Evolutionary conservation across 2,329 filamentous ascomycete genomes (phyloP), one percentile per base, ranked within the genome.

Genomic region (Microdochium paspali): DNA sequence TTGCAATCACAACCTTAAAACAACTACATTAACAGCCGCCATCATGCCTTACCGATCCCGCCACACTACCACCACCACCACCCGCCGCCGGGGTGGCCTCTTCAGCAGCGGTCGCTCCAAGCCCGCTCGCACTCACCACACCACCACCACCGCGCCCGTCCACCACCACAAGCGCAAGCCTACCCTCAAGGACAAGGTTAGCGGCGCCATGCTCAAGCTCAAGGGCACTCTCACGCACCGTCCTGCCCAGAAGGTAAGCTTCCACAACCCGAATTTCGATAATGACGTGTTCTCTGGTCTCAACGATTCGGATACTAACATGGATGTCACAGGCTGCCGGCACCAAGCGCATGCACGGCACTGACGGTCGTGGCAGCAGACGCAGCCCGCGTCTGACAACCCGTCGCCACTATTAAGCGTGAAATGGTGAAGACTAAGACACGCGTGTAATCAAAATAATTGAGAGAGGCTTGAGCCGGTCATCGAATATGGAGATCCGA

Each of bases 301-400:
- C n/a, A n/a, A n/a, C n/a, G n/a, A n/a, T n/a, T n/a, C n/a, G n/a
- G n/a, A n/a, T n/a, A n/a, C n/a, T n/a, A n/a, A n/a, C n/a, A n/a
- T n/a, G n/a, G n/a, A n/a, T n/a, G n/a, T n/a, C n/a, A n/a, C 48
- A 85, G 81, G 85, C 84, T 62, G 84, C 85, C 55, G 85, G 85
- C 24, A 85, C 84, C 45, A 74, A 84, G 50, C 75, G 85, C 47
- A 87, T 87, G 82, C 77, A 79, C 55, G 84, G 85, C 35, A 88
- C 84, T 44, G 85, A 88, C 63, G 84, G 84, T 2, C 77, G 82
- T 31, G 79, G 80, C 49, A 72, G 68, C 48, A 73, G 61, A 50
- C 69, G 62, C 49, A 54, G 49, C 45, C 24, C 42, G 6, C 35
- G 35, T 21, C 35, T 40, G 15, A 40, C 35, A 7, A 40, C 35